Base-by-base conservation (phyloP, 805 yeast species). In the Saccharomycodes ludwigii region DNA sequence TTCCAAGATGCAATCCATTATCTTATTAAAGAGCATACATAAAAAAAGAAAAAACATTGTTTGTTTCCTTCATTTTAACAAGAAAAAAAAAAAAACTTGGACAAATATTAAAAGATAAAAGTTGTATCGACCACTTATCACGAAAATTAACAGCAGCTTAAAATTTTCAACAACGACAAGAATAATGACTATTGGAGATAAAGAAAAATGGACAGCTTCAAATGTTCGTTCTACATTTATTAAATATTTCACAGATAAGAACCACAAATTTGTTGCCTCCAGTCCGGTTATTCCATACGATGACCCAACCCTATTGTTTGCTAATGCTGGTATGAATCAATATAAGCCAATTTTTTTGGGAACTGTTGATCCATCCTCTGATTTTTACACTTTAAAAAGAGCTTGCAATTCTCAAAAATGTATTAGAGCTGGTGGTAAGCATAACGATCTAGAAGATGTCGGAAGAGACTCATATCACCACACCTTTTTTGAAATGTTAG, bases 321-420 rank as follows among this genome's bases (percentile, higher is more conserved):
- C 98, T 52, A 91, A 91, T 55, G 99, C 99, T 37, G 98, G 97
- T 61, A 91, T 91, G 99, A 91, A 91, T 63, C 99, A 91, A 65
- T 91, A 86, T 61, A 91, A 91, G 60, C 95, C 98, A 10, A 91
- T 91, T 46, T 91, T 91, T 57, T 66, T 86, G 50, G 99, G 99
- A 34, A 86, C 96, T 7, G 96, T 85, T 29, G 97, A 91, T 47
- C 99, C 99, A 20, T 65, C 88, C 15, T 76, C 91, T 27, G 91
- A 85, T 30, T 80, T 88, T 50, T 77, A 84, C 46, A 64, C 66
- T 41, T 67, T 91, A 58, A 83, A 79, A 52, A 71, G 95, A 44
- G 95, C 98, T 30, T 79, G 73, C 45, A 88, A 91, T 68, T 84
- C 97, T 11, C 99, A 91, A 54, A 91, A 91, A 59, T 91, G 97